These are phyloP conservation scores for Sporothrix brasiliensis DNA, from an alignment of 2,329 filamentous ascomycete genomes.

Conservation along the genomic window DNA sequence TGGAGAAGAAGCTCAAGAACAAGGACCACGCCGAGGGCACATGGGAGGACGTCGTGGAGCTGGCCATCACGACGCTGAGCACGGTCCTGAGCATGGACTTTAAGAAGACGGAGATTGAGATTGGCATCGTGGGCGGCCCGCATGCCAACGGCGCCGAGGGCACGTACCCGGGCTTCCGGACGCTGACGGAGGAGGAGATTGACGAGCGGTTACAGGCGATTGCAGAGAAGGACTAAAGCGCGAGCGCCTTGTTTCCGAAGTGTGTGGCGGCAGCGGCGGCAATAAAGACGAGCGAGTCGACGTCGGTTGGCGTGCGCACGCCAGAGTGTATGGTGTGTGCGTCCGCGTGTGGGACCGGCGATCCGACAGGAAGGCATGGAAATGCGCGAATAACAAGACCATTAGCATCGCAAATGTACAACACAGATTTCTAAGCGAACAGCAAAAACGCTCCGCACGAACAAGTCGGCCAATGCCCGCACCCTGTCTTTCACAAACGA, in stretches of 20 bases:
- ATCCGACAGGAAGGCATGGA: not conserved
- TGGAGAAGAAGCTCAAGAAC: constrained; percentile 99
- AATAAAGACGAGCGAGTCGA: not conserved
- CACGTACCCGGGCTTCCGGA: constrained; percentile 77
- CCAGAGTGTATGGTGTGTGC: not conserved
- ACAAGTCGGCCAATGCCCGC: not conserved
- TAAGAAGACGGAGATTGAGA: constrained; percentile 98
- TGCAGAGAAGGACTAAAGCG: constrained; percentile 89
- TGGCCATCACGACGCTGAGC: constrained; percentile 93
- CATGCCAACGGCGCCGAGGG: constrained; percentile 80
- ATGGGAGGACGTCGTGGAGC: constrained; percentile 97
- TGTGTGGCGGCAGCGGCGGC: constrained; percentile 26
- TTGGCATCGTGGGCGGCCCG: constrained; percentile 93
- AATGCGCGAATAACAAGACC: not conserved
- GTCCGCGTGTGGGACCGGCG: not conserved
- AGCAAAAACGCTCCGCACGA: not conserved
- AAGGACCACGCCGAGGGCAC: constrained; percentile 89
- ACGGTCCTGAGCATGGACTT: constrained; percentile 98
- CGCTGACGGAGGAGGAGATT: constrained; percentile 94
- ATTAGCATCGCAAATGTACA: constrained; percentile 25
- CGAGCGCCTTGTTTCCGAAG: not conserved
- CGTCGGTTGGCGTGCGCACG: not conserved
- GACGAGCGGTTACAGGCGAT: constrained; percentile 97
- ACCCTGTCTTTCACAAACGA: not conserved
- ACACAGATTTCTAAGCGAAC: constrained; percentile 22